Evolutionary conservation across 345 rosid genomes (phyloP).

Genomic region (Acer saccharum): DNA sequence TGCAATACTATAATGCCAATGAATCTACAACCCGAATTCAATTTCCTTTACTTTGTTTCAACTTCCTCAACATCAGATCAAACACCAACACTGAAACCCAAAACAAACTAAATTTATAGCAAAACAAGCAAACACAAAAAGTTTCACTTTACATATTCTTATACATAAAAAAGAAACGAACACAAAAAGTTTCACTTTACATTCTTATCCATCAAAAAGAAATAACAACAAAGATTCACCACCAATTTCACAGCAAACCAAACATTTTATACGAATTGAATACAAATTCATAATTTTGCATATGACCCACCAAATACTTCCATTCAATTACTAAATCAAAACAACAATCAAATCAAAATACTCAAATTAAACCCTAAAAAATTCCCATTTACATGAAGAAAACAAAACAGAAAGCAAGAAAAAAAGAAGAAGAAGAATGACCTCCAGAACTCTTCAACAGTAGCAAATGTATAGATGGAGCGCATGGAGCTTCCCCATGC

Average conservation of each 20-base stretch:
- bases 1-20: background rate
- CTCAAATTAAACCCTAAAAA: background rate
- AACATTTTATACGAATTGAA: background rate
- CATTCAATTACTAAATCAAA: no score
- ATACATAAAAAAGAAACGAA: background rate
- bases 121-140: background rate
- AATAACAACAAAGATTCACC: background rate
- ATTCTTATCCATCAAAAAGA: background rate
- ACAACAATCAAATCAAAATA: background rate
- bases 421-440: conserved; percentile 8
- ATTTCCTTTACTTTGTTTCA: no score
- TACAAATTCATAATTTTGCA: background rate
- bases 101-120: background rate
- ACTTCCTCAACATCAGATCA: background rate
- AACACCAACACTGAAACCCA: background rate
- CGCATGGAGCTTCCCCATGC: conserved; percentile 83
- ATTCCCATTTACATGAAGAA: no score
- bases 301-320: no score
- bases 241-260: background rate
- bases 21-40: background rate
- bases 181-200: background rate
- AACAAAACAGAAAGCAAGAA: background rate
- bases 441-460: conserved; percentile 93
- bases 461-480: conserved; percentile 64
- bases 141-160: background rate